Conservation (phyloP, 495 filamentous ascomycete species). For the Annulohypoxylon maeteangense region DNA sequence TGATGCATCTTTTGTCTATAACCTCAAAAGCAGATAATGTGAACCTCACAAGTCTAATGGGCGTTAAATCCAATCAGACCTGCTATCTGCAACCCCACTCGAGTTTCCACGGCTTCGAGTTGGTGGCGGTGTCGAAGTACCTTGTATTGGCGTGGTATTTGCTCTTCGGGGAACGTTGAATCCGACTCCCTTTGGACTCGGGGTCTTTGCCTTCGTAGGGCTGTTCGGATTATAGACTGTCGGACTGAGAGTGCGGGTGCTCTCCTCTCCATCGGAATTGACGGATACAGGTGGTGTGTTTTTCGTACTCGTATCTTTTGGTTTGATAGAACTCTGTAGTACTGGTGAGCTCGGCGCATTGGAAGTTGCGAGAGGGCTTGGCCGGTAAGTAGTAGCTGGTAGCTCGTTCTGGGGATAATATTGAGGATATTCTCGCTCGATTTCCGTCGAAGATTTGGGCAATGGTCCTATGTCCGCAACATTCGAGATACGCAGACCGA, state of each 20-base stretch:
- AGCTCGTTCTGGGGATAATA: conserved; percentile 47
- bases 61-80: conserved; percentile 44
- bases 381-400: conserved; percentile 36
- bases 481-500: conserved; percentile 60
- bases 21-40: conserved; percentile 19
- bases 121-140: neutral
- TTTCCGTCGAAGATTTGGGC: conserved; percentile 33
- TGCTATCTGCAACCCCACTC: conserved; percentile 26
- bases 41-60: neutral
- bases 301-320: conserved; percentile 52
- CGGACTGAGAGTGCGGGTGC: conserved; percentile 51
- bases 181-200: conserved; percentile 58
- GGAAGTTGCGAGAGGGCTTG: conserved; percentile 41
- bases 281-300: conserved; percentile 49
- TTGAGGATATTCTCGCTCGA: conserved; percentile 48
- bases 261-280: conserved; percentile 22
- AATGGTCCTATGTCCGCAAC: conserved; percentile 55
- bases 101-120: conserved; percentile 37
- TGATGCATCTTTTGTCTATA: conserved; percentile 32
- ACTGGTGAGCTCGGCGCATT: conserved; percentile 15
- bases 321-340: conserved; percentile 17
- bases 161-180: conserved; percentile 48
- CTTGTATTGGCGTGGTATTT: conserved; percentile 43
- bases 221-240: conserved; percentile 55
- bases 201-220: conserved; percentile 54